Evolutionary conservation across 192 early-diverging fungal species (phyloP).

Genomic region (Coemansia sp.): DNA sequence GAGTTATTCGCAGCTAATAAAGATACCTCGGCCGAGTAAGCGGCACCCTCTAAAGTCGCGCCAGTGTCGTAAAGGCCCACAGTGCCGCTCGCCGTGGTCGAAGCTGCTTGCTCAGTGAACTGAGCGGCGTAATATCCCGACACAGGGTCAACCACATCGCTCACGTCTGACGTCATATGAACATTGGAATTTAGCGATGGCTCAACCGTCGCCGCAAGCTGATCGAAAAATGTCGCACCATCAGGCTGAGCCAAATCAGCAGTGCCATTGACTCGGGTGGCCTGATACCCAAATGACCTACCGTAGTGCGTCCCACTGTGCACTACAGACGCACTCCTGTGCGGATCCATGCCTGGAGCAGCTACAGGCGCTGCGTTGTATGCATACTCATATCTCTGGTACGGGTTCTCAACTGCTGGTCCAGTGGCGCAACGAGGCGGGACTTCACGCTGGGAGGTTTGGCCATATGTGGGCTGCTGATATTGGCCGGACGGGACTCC

Average conservation of each 20-base stretch:
- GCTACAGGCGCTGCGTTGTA: not conserved
- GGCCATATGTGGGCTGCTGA: slow-evolving; percentile 11
- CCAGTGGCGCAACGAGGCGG: slow-evolving; percentile 52
- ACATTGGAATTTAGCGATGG: not conserved
- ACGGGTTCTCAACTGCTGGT: slow-evolving; percentile 38
- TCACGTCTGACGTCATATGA: not conserved
- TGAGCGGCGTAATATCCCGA: slow-evolving; percentile 1
- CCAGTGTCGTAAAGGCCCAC: not conserved
- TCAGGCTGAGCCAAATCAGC: slow-evolving; percentile 1
- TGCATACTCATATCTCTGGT: slow-evolving; percentile 22
- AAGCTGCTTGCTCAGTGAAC: not conserved
- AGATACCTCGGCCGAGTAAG: slow-evolving; percentile 1
- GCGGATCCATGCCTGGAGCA: slow-evolving; percentile 15
- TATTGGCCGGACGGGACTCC: not conserved
- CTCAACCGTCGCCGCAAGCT: slow-evolving; percentile 16
- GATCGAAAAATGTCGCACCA: slow-evolving; percentile 34
- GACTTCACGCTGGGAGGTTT: slow-evolving; percentile 16
- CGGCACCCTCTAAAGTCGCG: not conserved
- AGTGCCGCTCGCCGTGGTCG: not conserved
- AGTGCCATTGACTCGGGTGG: not conserved
- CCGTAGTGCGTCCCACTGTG: slow-evolving; percentile 33
- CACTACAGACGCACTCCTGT: slow-evolving; percentile 48
- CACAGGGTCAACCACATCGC: not conserved
- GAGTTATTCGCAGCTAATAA: not conserved
- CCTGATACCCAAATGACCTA: slow-evolving; percentile 18